Conservation (phyloP, 805 yeast genomes). For the Kluyveromyces lactis region DNA sequence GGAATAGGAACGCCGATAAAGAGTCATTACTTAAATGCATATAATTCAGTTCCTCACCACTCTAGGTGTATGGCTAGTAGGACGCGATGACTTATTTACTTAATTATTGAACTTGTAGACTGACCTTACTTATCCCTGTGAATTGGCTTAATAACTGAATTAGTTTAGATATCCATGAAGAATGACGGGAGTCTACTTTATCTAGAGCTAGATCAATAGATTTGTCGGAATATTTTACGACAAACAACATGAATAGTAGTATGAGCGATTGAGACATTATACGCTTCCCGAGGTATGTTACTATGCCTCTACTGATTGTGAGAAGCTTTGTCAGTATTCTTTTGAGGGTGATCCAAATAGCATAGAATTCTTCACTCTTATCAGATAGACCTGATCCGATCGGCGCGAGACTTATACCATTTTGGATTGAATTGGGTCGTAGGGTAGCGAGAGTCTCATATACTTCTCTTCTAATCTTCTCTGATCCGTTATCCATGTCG, state of each 20-base stretch:
- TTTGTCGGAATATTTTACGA: not conserved
- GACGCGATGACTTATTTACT: too few relatives aligned
- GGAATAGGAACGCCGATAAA: too few relatives aligned
- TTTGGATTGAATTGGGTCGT: not conserved
- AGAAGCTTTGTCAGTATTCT: not conserved
- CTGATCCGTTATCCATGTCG: conserved; percentile 7
- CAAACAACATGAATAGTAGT: not conserved
- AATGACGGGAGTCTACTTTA: not conserved
- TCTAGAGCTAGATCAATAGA: not conserved
- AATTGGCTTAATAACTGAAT: not conserved
- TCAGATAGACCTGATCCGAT: not conserved
- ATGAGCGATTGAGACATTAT: not conserved
- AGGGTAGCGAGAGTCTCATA: conserved; percentile 6
- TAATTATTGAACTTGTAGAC: not conserved
- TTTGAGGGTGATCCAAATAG: not conserved
- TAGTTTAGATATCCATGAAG: not conserved
- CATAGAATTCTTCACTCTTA: not conserved
- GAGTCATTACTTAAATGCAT: too few relatives aligned
- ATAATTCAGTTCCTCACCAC: too few relatives aligned
- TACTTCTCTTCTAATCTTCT: conserved; percentile 8
- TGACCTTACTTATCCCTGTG: not conserved
- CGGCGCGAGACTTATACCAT: not conserved
- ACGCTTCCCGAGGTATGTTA: not conserved
- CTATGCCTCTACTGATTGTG: not conserved
- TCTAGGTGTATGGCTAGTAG: too few relatives aligned